Evolutionary conservation across 768 basidiomycete genomes (phyloP).

Genomic region (Sporobolomyces phaffii): DNA sequence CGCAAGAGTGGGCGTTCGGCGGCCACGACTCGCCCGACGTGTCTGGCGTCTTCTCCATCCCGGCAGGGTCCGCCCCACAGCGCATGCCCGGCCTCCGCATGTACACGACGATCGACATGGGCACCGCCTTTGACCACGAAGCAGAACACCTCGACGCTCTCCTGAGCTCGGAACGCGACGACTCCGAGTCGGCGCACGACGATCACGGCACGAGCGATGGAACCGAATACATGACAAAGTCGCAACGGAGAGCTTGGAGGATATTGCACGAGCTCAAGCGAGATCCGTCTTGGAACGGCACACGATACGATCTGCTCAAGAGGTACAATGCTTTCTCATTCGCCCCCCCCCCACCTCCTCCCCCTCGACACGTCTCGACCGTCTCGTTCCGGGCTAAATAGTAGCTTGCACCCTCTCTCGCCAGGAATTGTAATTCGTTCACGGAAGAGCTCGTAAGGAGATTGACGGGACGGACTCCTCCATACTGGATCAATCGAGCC

Average conservation of each 20-base stretch:
- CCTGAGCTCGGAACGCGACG: background rate
- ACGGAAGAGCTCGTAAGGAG: constrained; percentile 31
- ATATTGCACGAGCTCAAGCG: constrained; percentile 19
- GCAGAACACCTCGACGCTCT: background rate
- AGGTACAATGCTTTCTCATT: background rate
- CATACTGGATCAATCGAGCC: constrained; percentile 28
- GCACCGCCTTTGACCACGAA: constrained; percentile 25
- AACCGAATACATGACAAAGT: constrained; percentile 15
- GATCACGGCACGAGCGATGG: constrained; percentile 25
- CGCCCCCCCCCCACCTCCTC: too few relatives aligned
- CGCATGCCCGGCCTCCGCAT: constrained; percentile 27
- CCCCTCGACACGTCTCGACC: too few relatives aligned
- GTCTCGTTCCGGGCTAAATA: too few relatives aligned
- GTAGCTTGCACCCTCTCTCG: background rate
- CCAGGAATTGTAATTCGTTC: constrained; percentile 34
- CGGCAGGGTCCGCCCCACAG: constrained; percentile 14
- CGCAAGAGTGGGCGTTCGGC: constrained; percentile 27
- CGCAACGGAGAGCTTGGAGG: constrained; percentile 20
- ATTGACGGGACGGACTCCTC: constrained; percentile 11
- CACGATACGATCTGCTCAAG: constrained; percentile 17
- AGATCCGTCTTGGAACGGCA: constrained; percentile 22
- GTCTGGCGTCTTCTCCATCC: constrained; percentile 21
- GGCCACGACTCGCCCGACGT: constrained; percentile 16
- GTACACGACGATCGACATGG: constrained; percentile 14
- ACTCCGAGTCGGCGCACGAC: background rate